Evolutionary conservation across 2,329 filamentous ascomycete species (phyloP), one percentile per base, ranked within the genome.

Genomic region (Pestalotiopsis sp.): DNA sequence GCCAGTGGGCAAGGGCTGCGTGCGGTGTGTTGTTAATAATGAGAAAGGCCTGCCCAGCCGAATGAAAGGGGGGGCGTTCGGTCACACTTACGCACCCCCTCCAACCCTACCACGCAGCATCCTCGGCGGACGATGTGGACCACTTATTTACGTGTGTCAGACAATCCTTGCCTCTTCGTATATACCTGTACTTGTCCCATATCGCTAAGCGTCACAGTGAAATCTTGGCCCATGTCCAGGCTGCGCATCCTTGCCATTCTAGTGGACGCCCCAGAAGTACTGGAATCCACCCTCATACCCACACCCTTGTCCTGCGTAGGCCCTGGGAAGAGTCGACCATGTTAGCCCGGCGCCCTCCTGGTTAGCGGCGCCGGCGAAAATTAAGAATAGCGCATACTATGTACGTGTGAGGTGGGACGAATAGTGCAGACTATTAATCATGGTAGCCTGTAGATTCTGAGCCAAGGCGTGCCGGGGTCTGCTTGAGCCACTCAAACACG

Each of bases 91-190:
- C 71, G 71, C 74, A 73, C 75, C 73, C 71, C 74, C 68, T 66
- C 39, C 61, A 36, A 63, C n/a, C 20, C 14, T 14, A 14, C 45
- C 45, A n/a, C 31, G 31, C 31, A 36, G 31, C 31, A 52, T 20
- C 45, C 45, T 52, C 45, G 45, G 45, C 45, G 45, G 45, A n/a
- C 45, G 45, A 45, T 23, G 71, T 74, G 73, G 72, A 69, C 79
- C 80, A 81, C 78, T 81, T 82, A 80, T 82, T 80, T 80, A 81
- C 77, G 79, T 84, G 83, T 84, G 83, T 85, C 82, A 85, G 83
- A 84, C 80, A 77, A 82, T 80, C 80, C 82, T 80, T 81, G 80
- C 78, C 45, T 78, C 79, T 83, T 62, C 82, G 83, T 83, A 84
- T 84, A 52, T 52, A 52, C 45, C 45, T 52, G 45, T 52, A 20